Conservation (phyloP, 2,329 filamentous ascomycete species). For the Fusarium zealandicum region DNA sequence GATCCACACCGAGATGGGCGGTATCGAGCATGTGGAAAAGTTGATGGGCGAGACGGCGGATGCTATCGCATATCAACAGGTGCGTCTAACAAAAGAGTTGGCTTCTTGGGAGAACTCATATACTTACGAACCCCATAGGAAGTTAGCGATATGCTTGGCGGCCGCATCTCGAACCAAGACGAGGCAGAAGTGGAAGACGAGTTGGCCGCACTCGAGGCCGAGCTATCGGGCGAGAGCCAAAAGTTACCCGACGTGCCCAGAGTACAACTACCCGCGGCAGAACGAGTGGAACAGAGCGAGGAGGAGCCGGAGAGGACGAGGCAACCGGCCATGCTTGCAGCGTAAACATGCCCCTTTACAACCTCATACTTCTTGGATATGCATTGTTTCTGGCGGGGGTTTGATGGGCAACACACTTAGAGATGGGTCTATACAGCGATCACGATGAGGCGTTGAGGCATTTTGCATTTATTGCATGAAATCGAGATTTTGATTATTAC, state of each 20-base stretch:
- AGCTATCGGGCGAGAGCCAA: constrained; percentile 40
- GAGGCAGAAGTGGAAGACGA: constrained; percentile 99
- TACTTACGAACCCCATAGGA: constrained; percentile 63
- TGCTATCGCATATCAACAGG: constrained; percentile 88
- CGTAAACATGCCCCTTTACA: constrained; percentile 13
- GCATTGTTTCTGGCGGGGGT: constrained; percentile 25
- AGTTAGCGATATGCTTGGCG: constrained; percentile 88
- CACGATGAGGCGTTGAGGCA: constrained; percentile 39
- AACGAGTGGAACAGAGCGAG: constrained; percentile 29
- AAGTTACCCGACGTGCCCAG: constrained; percentile 45
- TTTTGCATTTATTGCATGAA: constrained; percentile 23
- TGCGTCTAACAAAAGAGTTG: constrained; percentile 47
- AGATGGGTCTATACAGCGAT: constrained; percentile 37
- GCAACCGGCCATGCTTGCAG: constrained; percentile 52
- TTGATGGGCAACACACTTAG: constrained; percentile 27
- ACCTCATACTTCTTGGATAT: constrained; percentile 10
- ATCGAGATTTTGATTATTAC: constrained; percentile 12
- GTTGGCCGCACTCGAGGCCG: constrained; percentile 76
- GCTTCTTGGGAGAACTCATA: background rate
- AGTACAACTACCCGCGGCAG: constrained; percentile 44
- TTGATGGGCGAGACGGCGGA: constrained; percentile 92
- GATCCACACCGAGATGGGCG: constrained; percentile 96
- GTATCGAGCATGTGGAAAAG: constrained; percentile 91
- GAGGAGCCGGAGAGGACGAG: constrained; percentile 36
- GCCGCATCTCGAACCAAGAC: constrained; percentile 89